A percentile compares a stretch with the other conserved stretches of the same genome.
These are phyloP conservation scores for Protea cynaroides DNA, from an alignment of 164 flowering plant species.

Conservation along the genomic window DNA sequence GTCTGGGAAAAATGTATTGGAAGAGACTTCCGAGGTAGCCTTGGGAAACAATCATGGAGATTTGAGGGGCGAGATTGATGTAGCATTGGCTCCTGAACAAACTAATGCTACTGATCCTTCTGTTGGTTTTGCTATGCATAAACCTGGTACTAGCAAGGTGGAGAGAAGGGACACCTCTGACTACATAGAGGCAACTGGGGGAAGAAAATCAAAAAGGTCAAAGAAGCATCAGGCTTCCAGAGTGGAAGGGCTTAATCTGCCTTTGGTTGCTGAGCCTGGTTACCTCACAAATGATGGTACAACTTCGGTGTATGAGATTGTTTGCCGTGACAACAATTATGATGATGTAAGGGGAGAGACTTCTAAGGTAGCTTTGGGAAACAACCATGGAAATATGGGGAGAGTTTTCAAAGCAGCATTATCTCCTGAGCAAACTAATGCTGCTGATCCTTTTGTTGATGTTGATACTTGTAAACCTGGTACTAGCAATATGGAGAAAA, in stretches of 20 bases:
- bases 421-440: conserved; percentile 6
- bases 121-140: conserved; percentile 1
- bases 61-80: conserved; percentile 14
- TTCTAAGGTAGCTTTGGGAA: too few species aligned
- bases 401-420: too few species aligned
- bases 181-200: neutral
- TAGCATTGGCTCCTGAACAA: neutral
- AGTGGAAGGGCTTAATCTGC: conserved; percentile 1
- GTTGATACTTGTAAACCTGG: neutral
- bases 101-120: neutral
- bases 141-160: neutral
- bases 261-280: conserved; percentile 6
- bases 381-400: too few species aligned
- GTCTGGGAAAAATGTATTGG: conserved; percentile 9
- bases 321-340: neutral
- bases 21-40: conserved; percentile 6
- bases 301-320: conserved; percentile 2
- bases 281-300: neutral
- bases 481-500: conserved; percentile 2
- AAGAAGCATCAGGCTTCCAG: conserved; percentile 15
- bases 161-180: conserved; percentile 13
- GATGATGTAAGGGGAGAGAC: neutral
- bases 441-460: conserved; percentile 4
- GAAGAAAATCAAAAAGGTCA: conserved; percentile 1
- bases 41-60: conserved; percentile 3